A percentile compares a stretch with the other conserved stretches of the same genome.
phyloP scores from a whole-genome alignment of 2,329 filamentous ascomycete species.

The Fusarium sororula region DNA sequence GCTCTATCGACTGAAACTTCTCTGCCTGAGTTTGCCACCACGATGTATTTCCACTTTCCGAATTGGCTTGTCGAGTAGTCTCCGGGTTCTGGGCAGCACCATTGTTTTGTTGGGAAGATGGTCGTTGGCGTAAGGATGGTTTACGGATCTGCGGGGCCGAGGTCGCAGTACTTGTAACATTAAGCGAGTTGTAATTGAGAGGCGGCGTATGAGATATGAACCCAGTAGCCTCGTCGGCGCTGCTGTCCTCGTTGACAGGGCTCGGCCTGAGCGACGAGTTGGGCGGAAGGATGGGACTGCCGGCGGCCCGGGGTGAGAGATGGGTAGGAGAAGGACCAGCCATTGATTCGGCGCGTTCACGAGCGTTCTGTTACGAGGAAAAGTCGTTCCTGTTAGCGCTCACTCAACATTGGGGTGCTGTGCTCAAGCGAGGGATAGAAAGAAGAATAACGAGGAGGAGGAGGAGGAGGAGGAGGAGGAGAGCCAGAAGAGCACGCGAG shows the following conservation, averaged over 20 bases:
- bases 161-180: constrained; percentile 30
- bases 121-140: constrained; percentile 9
- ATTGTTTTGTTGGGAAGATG: constrained; percentile 11
- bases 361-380: constrained; percentile 48
- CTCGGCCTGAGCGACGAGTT: constrained; percentile 28
- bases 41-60: constrained; percentile 34
- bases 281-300: constrained; percentile 29
- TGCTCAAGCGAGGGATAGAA: neutral
- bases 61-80: constrained; percentile 29
- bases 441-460: neutral
- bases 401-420: neutral
- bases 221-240: constrained; percentile 54
- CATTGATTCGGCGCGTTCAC: constrained; percentile 55
- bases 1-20: constrained; percentile 70
- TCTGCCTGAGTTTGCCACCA: constrained; percentile 64
- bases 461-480: neutral
- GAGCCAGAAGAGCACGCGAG: constrained; percentile 24
- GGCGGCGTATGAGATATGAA: constrained; percentile 49
- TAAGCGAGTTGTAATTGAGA: constrained; percentile 54
- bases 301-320: constrained; percentile 16
- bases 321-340: constrained; percentile 35
- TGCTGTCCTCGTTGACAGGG: constrained; percentile 36
- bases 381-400: constrained; percentile 20
- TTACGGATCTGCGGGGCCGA: constrained; percentile 29
- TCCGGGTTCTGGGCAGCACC: constrained; percentile 3